Percentiles rank a stretch among this genome's conserved stretches.
Evolutionary conservation across 305 asterid genomes (phyloP).

Genomic region (Lippia alba): DNA sequence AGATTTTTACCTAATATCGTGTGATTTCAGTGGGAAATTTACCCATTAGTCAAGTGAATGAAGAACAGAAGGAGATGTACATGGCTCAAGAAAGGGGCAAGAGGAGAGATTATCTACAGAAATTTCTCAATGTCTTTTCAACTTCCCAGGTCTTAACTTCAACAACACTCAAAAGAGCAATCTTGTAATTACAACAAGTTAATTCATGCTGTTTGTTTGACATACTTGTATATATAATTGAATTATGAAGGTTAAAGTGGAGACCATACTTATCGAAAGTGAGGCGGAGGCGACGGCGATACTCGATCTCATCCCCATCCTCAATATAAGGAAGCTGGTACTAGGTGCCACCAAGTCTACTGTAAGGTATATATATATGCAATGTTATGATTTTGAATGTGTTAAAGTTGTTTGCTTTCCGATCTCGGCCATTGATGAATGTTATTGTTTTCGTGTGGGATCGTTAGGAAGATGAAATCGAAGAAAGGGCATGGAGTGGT

Average conservation of each 20-base stretch:
- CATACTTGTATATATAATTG: not conserved
- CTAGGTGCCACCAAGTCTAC: constrained; percentile 59
- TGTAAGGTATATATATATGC: constrained; percentile 47
- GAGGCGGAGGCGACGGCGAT: constrained; percentile 73
- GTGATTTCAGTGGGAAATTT: constrained; percentile 61
- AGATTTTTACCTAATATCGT: too few relatives aligned
- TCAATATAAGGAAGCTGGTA: constrained; percentile 65
- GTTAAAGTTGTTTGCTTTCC: not conserved
- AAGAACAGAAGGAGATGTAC: constrained; percentile 57
- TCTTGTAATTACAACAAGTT: not conserved
- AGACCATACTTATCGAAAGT: constrained; percentile 74
- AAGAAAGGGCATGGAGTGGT: constrained; percentile 48
- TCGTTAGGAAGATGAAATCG: constrained; percentile 58
- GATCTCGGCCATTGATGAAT: not conserved
- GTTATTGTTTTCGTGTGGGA: not conserved
- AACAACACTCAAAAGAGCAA: not conserved
- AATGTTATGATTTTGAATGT: not conserved
- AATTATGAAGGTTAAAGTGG: constrained; percentile 62
- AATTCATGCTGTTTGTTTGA: not conserved
- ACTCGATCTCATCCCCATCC: constrained; percentile 76
- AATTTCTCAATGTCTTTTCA: constrained; percentile 55
- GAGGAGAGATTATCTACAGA: constrained; percentile 58
- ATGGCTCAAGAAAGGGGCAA: constrained; percentile 60
- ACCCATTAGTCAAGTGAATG: constrained; percentile 65
- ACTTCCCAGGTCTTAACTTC: constrained; percentile 48